phyloP scores from a whole-genome alignment of 108 stramenopile species.

The Pseudonitzschia delicatissima region DNA sequence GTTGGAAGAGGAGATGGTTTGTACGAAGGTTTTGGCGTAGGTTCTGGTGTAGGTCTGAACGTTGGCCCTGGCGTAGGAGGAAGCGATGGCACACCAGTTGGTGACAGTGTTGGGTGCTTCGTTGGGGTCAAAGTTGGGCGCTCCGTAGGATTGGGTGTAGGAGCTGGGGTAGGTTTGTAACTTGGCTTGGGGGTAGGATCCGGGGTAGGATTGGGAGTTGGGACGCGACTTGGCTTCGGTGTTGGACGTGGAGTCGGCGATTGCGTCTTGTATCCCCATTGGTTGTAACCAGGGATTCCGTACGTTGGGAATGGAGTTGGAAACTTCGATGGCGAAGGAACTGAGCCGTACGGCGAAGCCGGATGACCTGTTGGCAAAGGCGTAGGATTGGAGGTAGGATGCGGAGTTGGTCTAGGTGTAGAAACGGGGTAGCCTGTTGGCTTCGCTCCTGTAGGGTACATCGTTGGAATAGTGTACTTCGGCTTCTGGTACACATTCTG shows the following conservation, averaged over 20 bases:
- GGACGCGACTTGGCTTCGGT: not conserved
- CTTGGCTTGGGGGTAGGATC: not conserved
- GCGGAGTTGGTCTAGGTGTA: not conserved
- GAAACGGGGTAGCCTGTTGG: not conserved
- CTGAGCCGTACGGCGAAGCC: not conserved
- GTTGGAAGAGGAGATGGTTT: constrained; percentile 3
- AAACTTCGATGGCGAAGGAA: constrained; percentile 4
- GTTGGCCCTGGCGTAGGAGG: constrained; percentile 2
- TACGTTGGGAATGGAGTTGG: constrained; percentile 1
- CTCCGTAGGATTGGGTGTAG: not conserved
- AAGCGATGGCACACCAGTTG: not conserved
- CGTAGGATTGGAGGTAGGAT: not conserved
- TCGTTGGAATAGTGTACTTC: not conserved
- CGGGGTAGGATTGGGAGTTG: constrained; percentile 7
- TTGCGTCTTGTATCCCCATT: not conserved
- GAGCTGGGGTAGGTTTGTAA: not conserved
- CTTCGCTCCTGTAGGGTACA: not conserved
- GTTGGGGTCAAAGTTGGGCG: not conserved
- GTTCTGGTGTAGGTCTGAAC: constrained; percentile 1
- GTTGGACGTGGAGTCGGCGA: not conserved
- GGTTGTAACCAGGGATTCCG: not conserved
- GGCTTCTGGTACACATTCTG: not conserved
- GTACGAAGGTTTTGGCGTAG: constrained; percentile 4
- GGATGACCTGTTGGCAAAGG: not conserved
- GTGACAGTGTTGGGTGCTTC: not conserved